Base-by-base conservation (phyloP, 805 yeast species). In the Kazachstania martiniae region DNA sequence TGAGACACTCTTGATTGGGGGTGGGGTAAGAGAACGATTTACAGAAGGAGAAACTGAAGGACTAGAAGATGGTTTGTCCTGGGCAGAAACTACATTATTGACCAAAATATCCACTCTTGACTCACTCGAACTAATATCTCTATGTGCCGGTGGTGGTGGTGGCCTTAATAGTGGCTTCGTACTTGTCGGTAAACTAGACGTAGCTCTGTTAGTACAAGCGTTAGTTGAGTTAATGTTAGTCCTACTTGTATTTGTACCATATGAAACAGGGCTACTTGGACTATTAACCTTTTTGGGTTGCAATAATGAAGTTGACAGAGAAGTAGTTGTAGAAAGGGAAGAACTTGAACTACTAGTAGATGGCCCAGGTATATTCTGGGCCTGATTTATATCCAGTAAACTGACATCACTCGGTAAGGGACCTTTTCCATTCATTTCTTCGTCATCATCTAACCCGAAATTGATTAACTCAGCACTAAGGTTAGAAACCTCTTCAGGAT, bases 401-500 rank as follows among this genome's bases (percentile, higher is more conserved):
- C 39, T 40, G 3, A 31, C 19, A 7, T 26, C 26, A 16, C 34
- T 34, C 15, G 35, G 33, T 4, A 21, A 26, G 10, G 32, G 27
- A 12, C 24, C 13, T 4, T n/a, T 27, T 17, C 25, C 24, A 16
- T 17, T 28, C 6, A 30, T 24, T 5, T 21, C 4, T n/a, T 26
- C 38, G 8, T 26, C 28, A 22, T 35, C 40, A 8, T 40, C 38
- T 13, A 38, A 27, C 9, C 41, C 46, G 10, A 43, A 19, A 22
- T 41, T 44, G 8, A 43, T 32, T 18, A 44, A 33, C 26, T 46
- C 50, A 23, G 41, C 31, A 30, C 26, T 42, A 3, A 47, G 31
- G 3, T 40, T 32, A 22, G 42, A 46, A 12, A 42, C 31, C 14
- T 51, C 59, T 18, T 53, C 49, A 2, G 57, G 49, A 34, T 61